Base-by-base conservation (phyloP, 768 basidiomycete species). In the Russula griseocarnosa region DNA sequence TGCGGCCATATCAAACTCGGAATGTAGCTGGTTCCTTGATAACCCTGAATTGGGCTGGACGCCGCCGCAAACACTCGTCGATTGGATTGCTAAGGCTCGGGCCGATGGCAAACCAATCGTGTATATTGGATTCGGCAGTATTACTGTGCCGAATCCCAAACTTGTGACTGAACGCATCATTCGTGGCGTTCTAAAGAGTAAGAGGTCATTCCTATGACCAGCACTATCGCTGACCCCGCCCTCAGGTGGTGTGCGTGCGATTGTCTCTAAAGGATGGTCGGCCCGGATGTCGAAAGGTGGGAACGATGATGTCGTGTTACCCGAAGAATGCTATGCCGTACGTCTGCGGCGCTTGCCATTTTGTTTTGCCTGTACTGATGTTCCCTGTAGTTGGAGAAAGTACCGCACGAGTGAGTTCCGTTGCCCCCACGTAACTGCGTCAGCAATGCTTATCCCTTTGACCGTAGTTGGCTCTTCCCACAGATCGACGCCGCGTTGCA, bases 91-190 rank as follows among this genome's bases (percentile, higher is more conserved):
- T 32, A 79, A 82, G 66, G 86, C 87, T 5, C 77, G 80, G 16
- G 65, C 63, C 3, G 85, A 87, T 61, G 74, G 74, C 1, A 85
- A 84, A 69, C 77, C 85, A 0, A 77, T 88, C 52, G 86, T 88
- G 3, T 88, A 88, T 69, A 86, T 88, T 55, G 86, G 86, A 3
- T 87, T 87, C 66, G 86, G 86, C 1, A 85, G 83, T 36, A 86
- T 88, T 61, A 86, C 84, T 5, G 86, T 88, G 2, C 84, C 86
- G 10, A 70, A 81, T 68, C 83, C 86, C 1, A 76, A 77, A 55
- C 76, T 76, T 8, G 78, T 86, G 66, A 84, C 85, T 2, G 74
- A 76, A 38, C 78, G 76, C 32, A 83, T 88, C 55, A 78, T 86
- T 58, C 79, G 83, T 60, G 85, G 84, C 0, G 85, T 86, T 14